Percentiles rank a stretch among this genome's conserved stretches.
Evolutionary conservation across 768 basidiomycete genomes (phyloP).

Genomic region (Guyanaporus albipodus): DNA sequence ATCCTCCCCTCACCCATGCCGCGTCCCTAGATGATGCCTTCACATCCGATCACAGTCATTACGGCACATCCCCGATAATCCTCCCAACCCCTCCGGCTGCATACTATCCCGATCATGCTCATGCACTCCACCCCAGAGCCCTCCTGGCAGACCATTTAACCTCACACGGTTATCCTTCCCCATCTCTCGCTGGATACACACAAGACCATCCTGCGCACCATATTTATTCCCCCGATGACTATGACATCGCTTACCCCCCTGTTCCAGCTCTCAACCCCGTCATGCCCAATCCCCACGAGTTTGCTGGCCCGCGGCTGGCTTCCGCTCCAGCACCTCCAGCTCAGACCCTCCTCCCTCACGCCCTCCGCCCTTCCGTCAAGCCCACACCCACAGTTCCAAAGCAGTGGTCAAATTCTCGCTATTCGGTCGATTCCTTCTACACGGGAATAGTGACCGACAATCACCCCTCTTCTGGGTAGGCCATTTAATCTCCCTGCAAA

Average conservation of each 20-base stretch:
- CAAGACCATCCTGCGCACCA: slow-evolving; percentile 20
- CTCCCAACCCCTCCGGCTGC: slow-evolving; percentile 12
- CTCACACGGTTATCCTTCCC: not conserved
- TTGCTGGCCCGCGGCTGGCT: slow-evolving; percentile 6
- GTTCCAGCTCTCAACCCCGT: not conserved
- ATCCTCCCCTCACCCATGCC: slow-evolving; percentile 11
- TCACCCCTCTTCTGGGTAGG: slow-evolving; percentile 9
- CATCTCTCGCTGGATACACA: slow-evolving; percentile 1
- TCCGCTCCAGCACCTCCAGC: slow-evolving; percentile 1
- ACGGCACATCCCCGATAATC: slow-evolving; percentile 16
- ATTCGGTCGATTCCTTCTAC: slow-evolving; percentile 31
- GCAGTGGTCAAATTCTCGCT: slow-evolving; percentile 12
- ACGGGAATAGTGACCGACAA: slow-evolving; percentile 15
- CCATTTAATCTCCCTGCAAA: slow-evolving; percentile 14
- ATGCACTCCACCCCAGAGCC: slow-evolving; percentile 9
- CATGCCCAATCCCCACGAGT: slow-evolving; percentile 18
- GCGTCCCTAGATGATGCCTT: slow-evolving; percentile 13
- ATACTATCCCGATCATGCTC: slow-evolving; percentile 24
- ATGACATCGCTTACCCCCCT: slow-evolving; percentile 29
- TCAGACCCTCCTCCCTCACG: slow-evolving; percentile 5
- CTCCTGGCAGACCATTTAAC: not conserved
- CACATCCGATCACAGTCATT: slow-evolving; percentile 23
- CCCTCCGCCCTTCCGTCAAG: slow-evolving; percentile 15
- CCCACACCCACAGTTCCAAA: not conserved
- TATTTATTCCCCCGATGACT: slow-evolving; percentile 22